These are phyloP conservation scores for Naganishia sp. DNA, from an alignment of 1,284 basidiomycete genomes.

Conservation along the genomic window DNA sequence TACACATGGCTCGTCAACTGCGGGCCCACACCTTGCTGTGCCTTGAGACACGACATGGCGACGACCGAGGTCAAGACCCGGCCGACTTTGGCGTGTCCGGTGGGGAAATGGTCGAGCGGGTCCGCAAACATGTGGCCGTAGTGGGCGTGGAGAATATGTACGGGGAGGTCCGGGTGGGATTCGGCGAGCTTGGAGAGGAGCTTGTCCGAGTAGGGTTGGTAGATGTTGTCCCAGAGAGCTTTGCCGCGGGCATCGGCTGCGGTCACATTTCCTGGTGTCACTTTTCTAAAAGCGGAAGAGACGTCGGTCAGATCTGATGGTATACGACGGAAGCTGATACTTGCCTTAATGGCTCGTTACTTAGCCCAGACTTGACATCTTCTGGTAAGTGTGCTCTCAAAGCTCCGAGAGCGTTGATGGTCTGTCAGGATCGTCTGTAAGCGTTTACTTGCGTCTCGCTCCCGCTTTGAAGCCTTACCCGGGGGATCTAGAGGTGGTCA, in stretches of 20 bases:
- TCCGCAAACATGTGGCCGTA: conserved; percentile 76
- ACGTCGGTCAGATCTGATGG: background rate
- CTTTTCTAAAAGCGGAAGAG: conserved; percentile 57
- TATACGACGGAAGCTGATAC: conserved; percentile 1
- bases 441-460: background rate
- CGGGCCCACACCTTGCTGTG: conserved; percentile 83
- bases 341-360: conserved; percentile 68
- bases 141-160: conserved; percentile 86
- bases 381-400: conserved; percentile 75
- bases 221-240: conserved; percentile 85
- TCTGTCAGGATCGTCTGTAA: background rate
- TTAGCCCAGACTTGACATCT: conserved; percentile 71
- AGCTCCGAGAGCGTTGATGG: conserved; percentile 28
- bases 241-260: conserved; percentile 66
- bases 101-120: conserved; percentile 26
- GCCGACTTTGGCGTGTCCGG: conserved; percentile 73
- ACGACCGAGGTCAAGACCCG: conserved; percentile 84
- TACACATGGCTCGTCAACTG: conserved; percentile 91
- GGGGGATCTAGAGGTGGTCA: conserved; percentile 17
- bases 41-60: conserved; percentile 85
- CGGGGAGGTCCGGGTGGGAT: conserved; percentile 66
- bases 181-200: conserved; percentile 81
- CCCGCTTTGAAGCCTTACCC: conserved; percentile 2
- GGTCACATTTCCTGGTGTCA: conserved; percentile 66
- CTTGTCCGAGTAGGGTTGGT: conserved; percentile 84